Evolutionary conservation across 192 early-diverging fungal genomes (phyloP).

Genomic region (Backusella australiensis): DNA sequence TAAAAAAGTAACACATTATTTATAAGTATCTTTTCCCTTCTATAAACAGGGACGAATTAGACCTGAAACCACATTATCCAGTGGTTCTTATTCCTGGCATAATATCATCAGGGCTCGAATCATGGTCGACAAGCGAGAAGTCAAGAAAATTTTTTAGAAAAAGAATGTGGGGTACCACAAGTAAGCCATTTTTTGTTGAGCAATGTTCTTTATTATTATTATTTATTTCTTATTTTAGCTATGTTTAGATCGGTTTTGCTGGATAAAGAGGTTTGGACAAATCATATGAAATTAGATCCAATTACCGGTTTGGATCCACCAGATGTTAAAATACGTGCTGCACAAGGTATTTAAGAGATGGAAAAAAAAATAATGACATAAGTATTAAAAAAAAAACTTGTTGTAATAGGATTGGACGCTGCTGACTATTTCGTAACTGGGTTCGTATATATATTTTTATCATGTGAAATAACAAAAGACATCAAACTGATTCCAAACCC

Average conservation of each 20-base stretch:
- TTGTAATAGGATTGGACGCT: conserved; percentile 66
- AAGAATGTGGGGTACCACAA: conserved; percentile 80
- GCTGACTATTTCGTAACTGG: conserved; percentile 89
- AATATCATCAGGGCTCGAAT: conserved; percentile 83
- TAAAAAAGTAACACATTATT: not conserved
- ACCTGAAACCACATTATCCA: conserved; percentile 41
- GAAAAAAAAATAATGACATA: not conserved
- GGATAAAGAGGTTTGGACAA: conserved; percentile 85
- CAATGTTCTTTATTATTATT: not conserved
- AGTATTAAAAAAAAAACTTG: not conserved
- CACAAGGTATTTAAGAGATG: conserved; percentile 45
- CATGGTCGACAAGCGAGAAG: conserved; percentile 77
- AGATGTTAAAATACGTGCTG: conserved; percentile 77
- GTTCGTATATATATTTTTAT: conserved; percentile 33
- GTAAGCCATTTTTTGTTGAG: conserved; percentile 28
- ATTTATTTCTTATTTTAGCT: conserved; percentile 37
- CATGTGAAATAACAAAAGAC: not conserved
- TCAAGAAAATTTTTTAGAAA: conserved; percentile 83
- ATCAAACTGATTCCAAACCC: not conserved
- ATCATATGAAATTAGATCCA: conserved; percentile 80
- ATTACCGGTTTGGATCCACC: conserved; percentile 81
- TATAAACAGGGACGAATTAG: conserved; percentile 33
- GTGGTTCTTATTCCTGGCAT: conserved; percentile 89
- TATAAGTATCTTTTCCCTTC: not conserved
- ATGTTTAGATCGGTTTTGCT: conserved; percentile 82